Evolutionary conservation across 2,329 filamentous ascomycete species (phyloP).

Genomic region (Nemania abortiva): DNA sequence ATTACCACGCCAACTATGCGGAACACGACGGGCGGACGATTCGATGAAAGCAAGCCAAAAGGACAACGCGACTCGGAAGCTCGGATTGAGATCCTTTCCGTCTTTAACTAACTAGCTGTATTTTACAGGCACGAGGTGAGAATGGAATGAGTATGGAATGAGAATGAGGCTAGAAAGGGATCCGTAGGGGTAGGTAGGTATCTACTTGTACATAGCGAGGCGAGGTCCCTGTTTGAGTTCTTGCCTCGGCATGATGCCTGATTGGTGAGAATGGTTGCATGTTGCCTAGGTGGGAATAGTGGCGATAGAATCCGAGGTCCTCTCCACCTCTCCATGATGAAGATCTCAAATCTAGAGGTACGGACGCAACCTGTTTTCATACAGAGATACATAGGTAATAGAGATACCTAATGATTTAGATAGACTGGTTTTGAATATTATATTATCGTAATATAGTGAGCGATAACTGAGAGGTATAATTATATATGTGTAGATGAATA

Average conservation of each 20-base stretch:
- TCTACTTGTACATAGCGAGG: background rate
- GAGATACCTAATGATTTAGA: too few relatives aligned
- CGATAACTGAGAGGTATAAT: too few relatives aligned
- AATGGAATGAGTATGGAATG: background rate
- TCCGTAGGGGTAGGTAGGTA: too few relatives aligned
- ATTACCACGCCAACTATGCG: background rate
- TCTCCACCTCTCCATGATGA: too few relatives aligned
- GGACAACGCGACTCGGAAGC: background rate
- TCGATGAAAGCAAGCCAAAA: background rate
- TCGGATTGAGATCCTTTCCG: background rate
- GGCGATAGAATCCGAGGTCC: too few relatives aligned
- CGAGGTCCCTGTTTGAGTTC: background rate
- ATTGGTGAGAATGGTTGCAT: slow-evolving; percentile 30
- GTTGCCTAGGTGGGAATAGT: background rate
- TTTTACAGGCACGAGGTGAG: background rate
- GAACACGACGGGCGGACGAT: background rate
- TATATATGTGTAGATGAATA: too few relatives aligned
- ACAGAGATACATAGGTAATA: too few relatives aligned
- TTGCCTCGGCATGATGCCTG: slow-evolving; percentile 39
- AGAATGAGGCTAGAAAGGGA: slow-evolving; percentile 18
- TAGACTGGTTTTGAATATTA: too few relatives aligned
- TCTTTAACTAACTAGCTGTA: background rate
- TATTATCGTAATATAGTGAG: too few relatives aligned
- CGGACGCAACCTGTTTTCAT: too few relatives aligned
- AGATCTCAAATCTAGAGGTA: too few relatives aligned